These are phyloP conservation scores for Fusarium anguioides DNA, from an alignment of 2,329 filamentous ascomycete genomes.

Conservation along the genomic window DNA sequence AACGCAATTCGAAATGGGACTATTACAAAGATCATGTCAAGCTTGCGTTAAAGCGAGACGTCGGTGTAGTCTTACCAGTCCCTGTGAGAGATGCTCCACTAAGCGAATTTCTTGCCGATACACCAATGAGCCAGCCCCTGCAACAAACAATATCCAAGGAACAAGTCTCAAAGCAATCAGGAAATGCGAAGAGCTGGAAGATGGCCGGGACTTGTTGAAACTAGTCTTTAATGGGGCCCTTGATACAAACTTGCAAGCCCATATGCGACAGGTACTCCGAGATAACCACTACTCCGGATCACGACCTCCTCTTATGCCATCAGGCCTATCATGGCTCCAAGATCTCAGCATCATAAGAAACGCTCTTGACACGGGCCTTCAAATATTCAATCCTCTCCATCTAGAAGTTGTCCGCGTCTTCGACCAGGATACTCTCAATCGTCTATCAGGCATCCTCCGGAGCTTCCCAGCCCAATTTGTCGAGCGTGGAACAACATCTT, in stretches of 20 bases:
- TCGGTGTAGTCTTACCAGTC: slow-evolving; percentile 7
- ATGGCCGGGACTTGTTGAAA: fast-evolving
- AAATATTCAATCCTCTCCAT: neutral
- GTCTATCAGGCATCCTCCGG: neutral
- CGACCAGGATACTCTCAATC: neutral
- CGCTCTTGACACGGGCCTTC: fast-evolving
- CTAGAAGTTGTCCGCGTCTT: neutral
- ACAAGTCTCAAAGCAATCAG: neutral
- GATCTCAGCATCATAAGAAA: fast-evolving
- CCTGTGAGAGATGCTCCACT: slow-evolving; percentile 7
- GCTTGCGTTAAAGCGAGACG: slow-evolving; percentile 3
- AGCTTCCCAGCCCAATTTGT: neutral
- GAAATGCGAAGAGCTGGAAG: fast-evolving
- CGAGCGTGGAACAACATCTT: neutral
- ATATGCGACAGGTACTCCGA: neutral
- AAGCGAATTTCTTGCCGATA: slow-evolving; percentile 13
- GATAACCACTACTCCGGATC: neutral
- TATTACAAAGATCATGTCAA: neutral
- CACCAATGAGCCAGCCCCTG: slow-evolving; percentile 8
- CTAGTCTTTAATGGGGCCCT: neutral
- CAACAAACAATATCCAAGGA: fast-evolving
- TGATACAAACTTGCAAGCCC: slow-evolving; percentile 5
- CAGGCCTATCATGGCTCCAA: fast-evolving
- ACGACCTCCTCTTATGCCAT: neutral
- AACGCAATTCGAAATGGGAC: neutral